These are phyloP conservation scores for Penicillium oxalicum DNA, from an alignment of 2,329 filamentous ascomycete species.

Conservation along the genomic window DNA sequence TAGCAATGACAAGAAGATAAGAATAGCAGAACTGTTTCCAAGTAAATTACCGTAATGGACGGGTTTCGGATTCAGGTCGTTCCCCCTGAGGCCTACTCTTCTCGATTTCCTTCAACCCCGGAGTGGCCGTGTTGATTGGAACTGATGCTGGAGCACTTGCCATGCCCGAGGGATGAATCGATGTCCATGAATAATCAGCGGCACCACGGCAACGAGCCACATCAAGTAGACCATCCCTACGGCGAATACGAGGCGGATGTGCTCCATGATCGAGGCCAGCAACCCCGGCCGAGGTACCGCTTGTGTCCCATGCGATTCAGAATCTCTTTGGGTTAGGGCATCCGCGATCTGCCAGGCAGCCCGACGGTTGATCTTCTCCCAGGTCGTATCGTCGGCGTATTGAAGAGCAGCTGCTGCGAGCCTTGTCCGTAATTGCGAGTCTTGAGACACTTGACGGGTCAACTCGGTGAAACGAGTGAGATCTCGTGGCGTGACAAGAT, in stretches of 20 bases:
- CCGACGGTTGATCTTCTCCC: conserved; percentile 66
- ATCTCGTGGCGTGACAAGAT: conserved; percentile 55
- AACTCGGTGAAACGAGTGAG: conserved; percentile 53
- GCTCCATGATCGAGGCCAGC: conserved; percentile 18
- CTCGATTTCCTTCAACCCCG: conserved; percentile 2
- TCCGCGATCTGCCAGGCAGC: conserved; percentile 59
- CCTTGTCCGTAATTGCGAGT: conserved; percentile 39
- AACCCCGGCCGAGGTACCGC: conserved; percentile 11
- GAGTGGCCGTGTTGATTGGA: conserved; percentile 11
- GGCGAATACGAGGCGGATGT: conserved; percentile 23
- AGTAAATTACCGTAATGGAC: too few species aligned
- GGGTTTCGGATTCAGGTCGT: too few species aligned
- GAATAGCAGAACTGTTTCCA: background rate
- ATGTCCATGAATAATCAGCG: conserved; percentile 33
- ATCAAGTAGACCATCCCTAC: conserved; percentile 31
- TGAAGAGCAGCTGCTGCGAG: conserved; percentile 48
- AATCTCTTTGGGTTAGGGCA: conserved; percentile 31
- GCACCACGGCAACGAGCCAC: conserved; percentile 35
- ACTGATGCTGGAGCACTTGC: conserved; percentile 14
- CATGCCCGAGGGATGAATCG: conserved; percentile 20
- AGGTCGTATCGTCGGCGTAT: conserved; percentile 59
- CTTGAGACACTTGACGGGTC: conserved; percentile 46
- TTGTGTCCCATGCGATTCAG: conserved; percentile 11
- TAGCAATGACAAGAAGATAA: background rate
- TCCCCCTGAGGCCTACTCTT: background rate